Base-by-base conservation (phyloP, 805 yeast genomes). In the Starmerella sp. region DNA sequence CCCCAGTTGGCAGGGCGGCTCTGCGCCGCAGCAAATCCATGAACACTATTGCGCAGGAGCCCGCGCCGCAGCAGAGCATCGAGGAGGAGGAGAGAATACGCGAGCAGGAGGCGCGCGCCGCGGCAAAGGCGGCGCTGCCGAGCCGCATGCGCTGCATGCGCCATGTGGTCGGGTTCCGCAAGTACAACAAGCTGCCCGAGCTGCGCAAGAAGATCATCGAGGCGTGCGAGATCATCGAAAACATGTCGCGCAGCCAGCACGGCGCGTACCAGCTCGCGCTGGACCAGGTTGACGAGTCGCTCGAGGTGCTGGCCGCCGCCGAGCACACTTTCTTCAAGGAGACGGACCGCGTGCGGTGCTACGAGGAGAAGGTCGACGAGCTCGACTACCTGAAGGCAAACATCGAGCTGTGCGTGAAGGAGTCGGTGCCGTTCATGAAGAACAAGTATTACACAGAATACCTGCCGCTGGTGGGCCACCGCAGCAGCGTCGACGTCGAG, bases 81-180 rank as follows among this genome's bases (percentile, higher is more conserved):
- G 49, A 17, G 10, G 15, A 17, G 8, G 32, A 46, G 8, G 49
- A 46, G 15, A 46, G n/a, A 11, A 11, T 5, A 3, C n/a, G 30
- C 34, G 49, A 46, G 39, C 14, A 10, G 8, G 49, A 46, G 7
- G 15, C n/a, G 6, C 6, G 5, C 9, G 30, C 29, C 8, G 49
- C 49, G 6, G 49, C 29, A 5, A 32, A 13, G 31, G 49, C 49
- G n/a, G 39, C 39, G 8, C 11, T 34, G 39, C 49, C 51, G 28
- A 48, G 51, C 28, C 42, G 51, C 11, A 35, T 48, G 15, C 17
- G 43, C 28, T 36, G 22, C 28, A 31, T 48, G 51, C 46, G 54
- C 7, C 57, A 57, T 30, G 29, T 54, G 6, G 9, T 53, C 11
- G 61, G 61, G 13, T 58, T 58, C 42, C 56, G 59, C 14, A 44